phyloP scores from a whole-genome alignment of 305 asterid species.

The Fraxinus nigra region DNA sequence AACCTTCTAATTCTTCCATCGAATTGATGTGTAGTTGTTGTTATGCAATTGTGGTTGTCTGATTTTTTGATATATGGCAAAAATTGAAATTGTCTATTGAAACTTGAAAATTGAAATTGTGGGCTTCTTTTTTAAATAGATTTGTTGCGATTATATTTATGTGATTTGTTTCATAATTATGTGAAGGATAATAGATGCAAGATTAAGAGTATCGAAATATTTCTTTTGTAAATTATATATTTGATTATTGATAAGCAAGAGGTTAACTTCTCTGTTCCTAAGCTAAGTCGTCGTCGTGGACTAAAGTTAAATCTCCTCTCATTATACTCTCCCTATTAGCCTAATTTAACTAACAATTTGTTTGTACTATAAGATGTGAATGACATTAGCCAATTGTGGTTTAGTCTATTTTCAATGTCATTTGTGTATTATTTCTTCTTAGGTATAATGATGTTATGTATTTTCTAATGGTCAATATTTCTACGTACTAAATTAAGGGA shows the following conservation, averaged over 20 bases:
- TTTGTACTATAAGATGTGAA: neutral
- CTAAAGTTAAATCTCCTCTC: neutral
- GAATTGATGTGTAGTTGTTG: no score
- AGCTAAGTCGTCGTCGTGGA: neutral
- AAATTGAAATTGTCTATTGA: no score
- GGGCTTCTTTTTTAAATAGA: no score
- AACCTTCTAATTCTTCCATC: no score
- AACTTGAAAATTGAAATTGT: no score
- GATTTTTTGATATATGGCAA: no score
- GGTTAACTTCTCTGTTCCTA: neutral
- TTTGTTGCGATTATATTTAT: no score
- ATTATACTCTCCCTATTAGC: neutral
- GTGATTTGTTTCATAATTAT: no score
- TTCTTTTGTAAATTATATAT: neutral
- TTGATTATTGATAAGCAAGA: neutral
- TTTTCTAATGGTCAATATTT: conserved; percentile 26
- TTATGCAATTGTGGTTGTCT: no score
- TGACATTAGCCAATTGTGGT: neutral
- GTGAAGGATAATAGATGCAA: no score
- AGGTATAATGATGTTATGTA: neutral
- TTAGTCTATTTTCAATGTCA: no score
- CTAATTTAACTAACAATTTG: neutral
- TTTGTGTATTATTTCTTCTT: neutral
- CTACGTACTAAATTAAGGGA: conserved; percentile 54
- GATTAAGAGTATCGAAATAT: neutral